Base-by-base conservation (phyloP, 1,284 basidiomycete genomes). In the Apiotrichum akiyoshidainum region DNA sequence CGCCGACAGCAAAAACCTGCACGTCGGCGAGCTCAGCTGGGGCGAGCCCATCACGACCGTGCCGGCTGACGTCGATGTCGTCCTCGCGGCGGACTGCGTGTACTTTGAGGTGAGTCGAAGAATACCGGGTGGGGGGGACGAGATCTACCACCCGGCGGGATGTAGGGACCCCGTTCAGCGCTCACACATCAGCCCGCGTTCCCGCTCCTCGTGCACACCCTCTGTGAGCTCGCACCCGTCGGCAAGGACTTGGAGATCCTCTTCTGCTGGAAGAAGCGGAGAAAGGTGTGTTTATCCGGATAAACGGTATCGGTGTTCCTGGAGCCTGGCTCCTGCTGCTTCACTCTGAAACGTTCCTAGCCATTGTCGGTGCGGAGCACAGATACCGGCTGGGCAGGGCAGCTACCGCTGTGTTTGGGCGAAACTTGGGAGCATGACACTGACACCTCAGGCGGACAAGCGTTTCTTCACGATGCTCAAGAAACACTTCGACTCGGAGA, bases 191-290 rank as follows among this genome's bases (percentile, higher is more conserved):
- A 77, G 78, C 89, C 90, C n/a, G 88, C 91, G 0, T 97, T 96
- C 69, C 88, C 92, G 3, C 83, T 94, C 16, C 83, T 97, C 1
- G 88, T 94, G 1, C 77, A 87, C 65, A 95, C 92, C 0, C 81
- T 97, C 52, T 81, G 79, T 39, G 84, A 87, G 45, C 83, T 96
- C 19, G 71, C 81, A 10, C 77, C 73, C 0, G 56, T 70, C 3
- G 74, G 72, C 2, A 81, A 74, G 53, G 75, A 78, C 22, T 85
- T 86, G 8, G 87, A 91, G 61, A 83, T 92, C 57, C 75, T 92
- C 26, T 95, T 97, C 74, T 94, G 91, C 75, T 95, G 92, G 79
- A 93, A 94, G 79, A 95, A 95, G 72, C 83, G 92, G 50, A 83
- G 93, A 76, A 95, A 93, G 84, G 90, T 88, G 49, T 41, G 67